These are phyloP conservation scores for Amanita exitialis DNA, from an alignment of 768 basidiomycete genomes.

Conservation along the genomic window DNA sequence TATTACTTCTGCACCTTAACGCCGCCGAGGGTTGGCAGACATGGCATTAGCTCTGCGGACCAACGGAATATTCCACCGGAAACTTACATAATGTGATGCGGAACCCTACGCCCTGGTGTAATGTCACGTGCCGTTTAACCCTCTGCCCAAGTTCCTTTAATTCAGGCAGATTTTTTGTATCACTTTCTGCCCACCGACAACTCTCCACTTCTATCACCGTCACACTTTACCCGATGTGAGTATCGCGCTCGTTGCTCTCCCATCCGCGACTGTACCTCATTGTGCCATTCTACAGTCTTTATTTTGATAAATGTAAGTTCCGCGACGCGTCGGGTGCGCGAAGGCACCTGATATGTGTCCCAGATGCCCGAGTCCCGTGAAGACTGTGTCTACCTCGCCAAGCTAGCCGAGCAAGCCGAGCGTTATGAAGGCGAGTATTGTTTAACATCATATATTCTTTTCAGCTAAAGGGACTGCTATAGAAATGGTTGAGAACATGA, in stretches of 20 bases:
- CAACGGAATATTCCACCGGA: slow-evolving; percentile 4
- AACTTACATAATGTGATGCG: slow-evolving; percentile 6
- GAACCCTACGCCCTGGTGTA: slow-evolving; percentile 8
- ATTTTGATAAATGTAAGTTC: slow-evolving; percentile 32
- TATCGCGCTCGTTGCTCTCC: slow-evolving; percentile 19
- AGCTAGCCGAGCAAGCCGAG: slow-evolving; percentile 99
- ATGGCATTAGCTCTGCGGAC: background rate
- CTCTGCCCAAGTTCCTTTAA: slow-evolving; percentile 65
- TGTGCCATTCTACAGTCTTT: slow-evolving; percentile 7
- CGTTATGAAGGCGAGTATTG: slow-evolving; percentile 83
- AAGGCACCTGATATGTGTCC: slow-evolving; percentile 24
- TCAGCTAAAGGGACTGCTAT: slow-evolving; percentile 11
- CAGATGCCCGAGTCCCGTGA: slow-evolving; percentile 85
- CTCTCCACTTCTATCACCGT: slow-evolving; percentile 29
- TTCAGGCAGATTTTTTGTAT: slow-evolving; percentile 46
- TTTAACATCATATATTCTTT: slow-evolving; percentile 2
- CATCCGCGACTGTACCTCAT: slow-evolving; percentile 12
- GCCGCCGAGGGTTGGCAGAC: background rate
- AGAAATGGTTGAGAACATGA: slow-evolving; percentile 99
- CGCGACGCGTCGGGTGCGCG: slow-evolving; percentile 27
- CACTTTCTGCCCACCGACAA: slow-evolving; percentile 38
- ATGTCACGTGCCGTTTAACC: slow-evolving; percentile 39
- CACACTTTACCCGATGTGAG: slow-evolving; percentile 33
- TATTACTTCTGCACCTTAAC: background rate
- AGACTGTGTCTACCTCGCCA: slow-evolving; percentile 99